Base-by-base conservation (phyloP, 768 basidiomycete genomes). In the Pleurotus platypus region DNA sequence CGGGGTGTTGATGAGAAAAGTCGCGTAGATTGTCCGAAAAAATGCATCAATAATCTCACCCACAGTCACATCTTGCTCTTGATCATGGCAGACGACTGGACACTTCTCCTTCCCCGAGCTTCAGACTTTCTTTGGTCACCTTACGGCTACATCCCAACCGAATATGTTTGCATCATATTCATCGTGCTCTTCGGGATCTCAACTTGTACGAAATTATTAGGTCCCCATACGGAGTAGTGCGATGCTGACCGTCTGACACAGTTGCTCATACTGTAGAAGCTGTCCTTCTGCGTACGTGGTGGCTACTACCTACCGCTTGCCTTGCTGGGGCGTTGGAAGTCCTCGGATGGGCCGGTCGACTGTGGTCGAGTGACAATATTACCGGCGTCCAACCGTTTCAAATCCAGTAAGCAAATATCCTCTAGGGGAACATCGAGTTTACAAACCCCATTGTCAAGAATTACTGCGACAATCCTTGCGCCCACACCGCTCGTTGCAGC, bases 401-500 rank as follows among this genome's bases (percentile, higher is more conserved):
- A 53, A 75, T 78, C 30, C 75, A 78, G 78, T 81, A 55, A 48
- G 75, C 68, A n/a, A n/a, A 38, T 27, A 3, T 56, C 26, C 46
- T 35, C 30, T 35, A 8, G 3, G 30, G 30, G 9, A n/a, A 47
- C 22, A 9, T 20, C 8, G 24, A 15, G 56, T n/a, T 38, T 27
- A 3, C 24, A 30, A 18, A 51, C 48, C 42, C 20, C 22, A 18
- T 18, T 54, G 27, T 48, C 8, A 20, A 79, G 78, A 57, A 74
- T 76, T 6, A 68, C 70, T 2, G 66, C 70, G 1, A 80, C 79
- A 0, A 79, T 84, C 50, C 59, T 84, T 13, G 80, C 76, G 0
- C 84, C 85, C 1, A 85, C 83, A 0, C 82, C 82, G 1, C 70
- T 85, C 8, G 66, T 85, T 4, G 85, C 83, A 0, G 84, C 75